These are phyloP conservation scores for Cordyceps fumosorosea DNA, from an alignment of 2,329 filamentous ascomycete species.

Conservation along the genomic window DNA sequence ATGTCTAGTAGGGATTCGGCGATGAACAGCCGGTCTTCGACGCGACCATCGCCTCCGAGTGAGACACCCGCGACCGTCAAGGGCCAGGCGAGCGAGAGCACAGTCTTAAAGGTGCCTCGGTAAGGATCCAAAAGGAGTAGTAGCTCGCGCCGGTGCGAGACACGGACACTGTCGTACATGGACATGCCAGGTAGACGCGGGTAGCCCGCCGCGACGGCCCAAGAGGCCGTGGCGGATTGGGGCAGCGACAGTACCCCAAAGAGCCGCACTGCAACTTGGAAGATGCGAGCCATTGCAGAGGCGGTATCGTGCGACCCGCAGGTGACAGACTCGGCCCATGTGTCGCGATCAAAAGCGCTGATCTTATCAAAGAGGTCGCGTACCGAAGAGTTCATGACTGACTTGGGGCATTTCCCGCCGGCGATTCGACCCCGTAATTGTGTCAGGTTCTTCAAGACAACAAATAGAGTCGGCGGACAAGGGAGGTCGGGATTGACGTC, in stretches of 20 bases:
- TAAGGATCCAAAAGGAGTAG: neutral
- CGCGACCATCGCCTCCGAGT: neutral
- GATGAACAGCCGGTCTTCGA: neutral
- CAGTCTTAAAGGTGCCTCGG: neutral
- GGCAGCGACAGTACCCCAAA: constrained; percentile 2
- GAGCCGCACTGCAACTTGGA: neutral
- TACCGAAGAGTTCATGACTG: neutral
- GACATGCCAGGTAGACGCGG: neutral
- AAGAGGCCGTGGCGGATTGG: neutral
- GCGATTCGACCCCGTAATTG: neutral
- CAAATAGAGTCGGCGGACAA: neutral
- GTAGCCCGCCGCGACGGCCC: neutral
- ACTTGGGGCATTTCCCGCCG: neutral
- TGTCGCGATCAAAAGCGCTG: neutral
- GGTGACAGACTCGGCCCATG: neutral
- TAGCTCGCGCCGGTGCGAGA: neutral
- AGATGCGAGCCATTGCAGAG: neutral
- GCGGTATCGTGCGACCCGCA: neutral
- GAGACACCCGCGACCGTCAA: neutral
- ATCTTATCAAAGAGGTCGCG: neutral
- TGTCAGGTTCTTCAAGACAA: neutral
- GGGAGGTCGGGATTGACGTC: neutral
- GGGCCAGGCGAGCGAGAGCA: neutral
- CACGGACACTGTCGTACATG: neutral
- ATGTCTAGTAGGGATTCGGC: neutral